Base-by-base conservation (phyloP, 108 stramenopile genomes). In the Nitzschia inconspicua region DNA sequence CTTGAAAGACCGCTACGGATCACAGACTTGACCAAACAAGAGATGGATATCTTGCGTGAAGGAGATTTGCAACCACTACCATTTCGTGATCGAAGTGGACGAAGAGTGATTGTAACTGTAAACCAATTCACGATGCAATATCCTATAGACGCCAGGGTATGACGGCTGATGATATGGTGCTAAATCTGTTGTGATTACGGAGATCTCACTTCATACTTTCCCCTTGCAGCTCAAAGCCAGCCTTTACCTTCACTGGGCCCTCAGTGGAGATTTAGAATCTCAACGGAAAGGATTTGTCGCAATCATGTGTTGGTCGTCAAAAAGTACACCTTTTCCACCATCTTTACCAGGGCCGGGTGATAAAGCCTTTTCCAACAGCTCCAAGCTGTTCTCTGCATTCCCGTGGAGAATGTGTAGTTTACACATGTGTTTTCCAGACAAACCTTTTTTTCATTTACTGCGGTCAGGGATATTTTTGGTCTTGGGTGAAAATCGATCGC, bases 21-120 rank as follows among this genome's bases (percentile, higher is more conserved):
- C 23, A 36, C 53, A 16, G 53, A 54, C 37, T 54, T 54, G 18
- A 35, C 34, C 4, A 35, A 54, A 18, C 10, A 19, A 20, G 53
- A 54, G 37, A 23, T 54, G 23, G 35, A 36, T 8, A 18, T 31
- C 2, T 35, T 54, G 19, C 31, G 34, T 1, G 37, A 10, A 20
- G 53, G 53, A 7, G 37, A 54, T 18, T 36, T 54, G 16, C 53
- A 54, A 37, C 24, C 37, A 32, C 34, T 54, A 32, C 53, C 53
- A 9, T 54, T 54, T 36, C 53, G 53, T 16, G 53, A 39, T 39
- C 37, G 53, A 20, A 36, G 34, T 32, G 53, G 53, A n/a, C 26
- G 53, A 23, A 34, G 53, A 54, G 37, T 54, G 11, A 54, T 54
- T 13, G 34, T 22, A 8, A 35, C 35, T 3, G 53, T 54, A 5